Conservation (phyloP, 164 flowering plant genomes). For the Nymphaea thermarum region DNA sequence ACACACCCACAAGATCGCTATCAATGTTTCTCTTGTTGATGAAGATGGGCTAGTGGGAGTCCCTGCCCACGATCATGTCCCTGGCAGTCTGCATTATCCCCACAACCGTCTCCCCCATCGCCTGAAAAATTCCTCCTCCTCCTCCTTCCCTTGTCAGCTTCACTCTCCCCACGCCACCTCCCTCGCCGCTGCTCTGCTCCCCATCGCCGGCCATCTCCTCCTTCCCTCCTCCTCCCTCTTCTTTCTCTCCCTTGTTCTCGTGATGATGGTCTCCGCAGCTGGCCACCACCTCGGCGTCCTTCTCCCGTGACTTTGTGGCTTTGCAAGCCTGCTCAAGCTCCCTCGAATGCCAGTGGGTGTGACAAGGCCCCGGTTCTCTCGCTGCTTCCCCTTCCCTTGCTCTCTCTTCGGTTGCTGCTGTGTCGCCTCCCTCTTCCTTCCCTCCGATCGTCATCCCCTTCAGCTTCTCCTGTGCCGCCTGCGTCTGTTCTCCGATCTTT, state of each 20-base stretch:
- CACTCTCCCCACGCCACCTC: neutral
- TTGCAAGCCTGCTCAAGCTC: neutral
- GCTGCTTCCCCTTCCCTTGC: neutral
- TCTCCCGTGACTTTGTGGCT: neutral
- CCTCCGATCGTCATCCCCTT: neutral
- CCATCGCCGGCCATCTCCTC: too few species aligned
- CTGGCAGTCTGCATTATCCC: conserved; percentile 46
- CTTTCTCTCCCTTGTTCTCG: neutral
- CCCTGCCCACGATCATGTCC: conserved; percentile 29
- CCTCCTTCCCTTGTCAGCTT: neutral
- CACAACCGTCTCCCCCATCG: conserved; percentile 55
- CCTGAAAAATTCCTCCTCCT: conserved; percentile 26
- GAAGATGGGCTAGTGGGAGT: neutral
- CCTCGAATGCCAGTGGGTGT: too few species aligned
- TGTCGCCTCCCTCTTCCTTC: neutral
- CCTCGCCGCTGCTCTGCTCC: neutral
- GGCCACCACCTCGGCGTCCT: neutral
- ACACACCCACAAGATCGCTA: too few species aligned
- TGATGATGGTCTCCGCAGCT: neutral
- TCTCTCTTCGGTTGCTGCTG: neutral
- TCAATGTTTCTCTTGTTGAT: too few species aligned
- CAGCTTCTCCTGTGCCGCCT: neutral
- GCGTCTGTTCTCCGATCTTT: neutral
- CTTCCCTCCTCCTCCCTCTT: too few species aligned
- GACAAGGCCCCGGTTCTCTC: neutral